phyloP scores from a whole-genome alignment of 805 yeast species.

The Aciculoconidium aculeatum region DNA sequence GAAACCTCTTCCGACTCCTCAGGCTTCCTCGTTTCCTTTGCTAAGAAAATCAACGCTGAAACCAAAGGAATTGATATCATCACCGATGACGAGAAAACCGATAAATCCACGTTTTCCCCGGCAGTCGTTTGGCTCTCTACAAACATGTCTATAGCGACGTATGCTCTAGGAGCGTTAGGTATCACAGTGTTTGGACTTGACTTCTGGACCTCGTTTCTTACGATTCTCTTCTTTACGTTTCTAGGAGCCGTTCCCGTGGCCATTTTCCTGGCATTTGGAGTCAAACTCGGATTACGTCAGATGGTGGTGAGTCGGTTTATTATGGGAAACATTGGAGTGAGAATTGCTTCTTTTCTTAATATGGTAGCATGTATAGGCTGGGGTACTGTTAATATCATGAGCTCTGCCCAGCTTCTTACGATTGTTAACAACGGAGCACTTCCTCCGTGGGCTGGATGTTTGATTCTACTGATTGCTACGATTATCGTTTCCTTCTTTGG shows the following conservation, averaged over 20 bases:
- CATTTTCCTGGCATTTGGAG: constrained; percentile 76
- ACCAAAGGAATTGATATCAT: constrained; percentile 75
- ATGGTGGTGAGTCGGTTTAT: constrained; percentile 75
- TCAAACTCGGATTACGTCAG: constrained; percentile 81
- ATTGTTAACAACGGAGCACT: constrained; percentile 60
- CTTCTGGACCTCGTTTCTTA: constrained; percentile 65
- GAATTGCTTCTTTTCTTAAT: constrained; percentile 73
- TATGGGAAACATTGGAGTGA: constrained; percentile 68
- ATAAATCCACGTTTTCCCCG: constrained; percentile 58
- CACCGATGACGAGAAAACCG: constrained; percentile 72
- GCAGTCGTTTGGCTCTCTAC: constrained; percentile 91
- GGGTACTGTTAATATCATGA: constrained; percentile 91
- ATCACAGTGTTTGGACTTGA: constrained; percentile 58
- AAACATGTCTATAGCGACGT: constrained; percentile 80
- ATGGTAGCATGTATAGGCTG: constrained; percentile 88
- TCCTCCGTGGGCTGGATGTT: constrained; percentile 91
- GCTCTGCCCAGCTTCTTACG: constrained; percentile 77
- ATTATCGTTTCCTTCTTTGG: constrained; percentile 77
- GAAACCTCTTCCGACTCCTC: too few relatives aligned
- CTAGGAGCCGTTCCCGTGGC: constrained; percentile 80
- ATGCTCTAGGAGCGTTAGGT: constrained; percentile 63
- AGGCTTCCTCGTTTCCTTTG: too few relatives aligned
- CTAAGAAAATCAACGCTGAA: constrained; percentile 35
- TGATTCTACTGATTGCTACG: constrained; percentile 63
- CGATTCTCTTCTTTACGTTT: constrained; percentile 65